phyloP scores from a whole-genome alignment of 2,329 filamentous ascomycete genomes.

The Fusarium armeniacum region DNA sequence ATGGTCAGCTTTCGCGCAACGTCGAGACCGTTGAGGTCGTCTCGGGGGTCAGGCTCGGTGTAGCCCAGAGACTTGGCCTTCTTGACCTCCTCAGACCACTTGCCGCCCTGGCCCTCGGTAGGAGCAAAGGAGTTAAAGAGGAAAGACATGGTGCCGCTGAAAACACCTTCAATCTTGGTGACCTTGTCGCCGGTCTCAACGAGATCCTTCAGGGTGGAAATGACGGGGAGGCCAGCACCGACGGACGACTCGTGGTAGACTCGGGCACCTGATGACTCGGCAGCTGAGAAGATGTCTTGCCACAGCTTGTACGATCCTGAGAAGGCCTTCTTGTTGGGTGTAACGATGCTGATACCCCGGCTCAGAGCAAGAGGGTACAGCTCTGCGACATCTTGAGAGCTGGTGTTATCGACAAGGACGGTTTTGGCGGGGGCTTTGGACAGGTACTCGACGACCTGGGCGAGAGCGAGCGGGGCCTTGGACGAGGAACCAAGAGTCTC shows the following conservation, averaged over 20 bases:
- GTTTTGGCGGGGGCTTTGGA: constrained; percentile 81
- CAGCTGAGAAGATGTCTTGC: constrained; percentile 86
- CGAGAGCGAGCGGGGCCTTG: constrained; percentile 74
- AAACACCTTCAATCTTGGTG: constrained; percentile 94
- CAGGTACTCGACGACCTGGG: constrained; percentile 83
- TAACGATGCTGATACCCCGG: constrained; percentile 90
- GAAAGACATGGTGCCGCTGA: constrained; percentile 98
- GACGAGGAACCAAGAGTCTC: constrained; percentile 74
- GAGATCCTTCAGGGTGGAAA: constrained; percentile 94
- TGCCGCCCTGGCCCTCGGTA: constrained; percentile 77
- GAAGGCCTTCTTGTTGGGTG: constrained; percentile 99
- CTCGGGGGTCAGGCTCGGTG: constrained; percentile 88
- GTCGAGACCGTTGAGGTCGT: constrained; percentile 88
- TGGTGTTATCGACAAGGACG: constrained; percentile 95
- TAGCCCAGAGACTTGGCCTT: constrained; percentile 95
- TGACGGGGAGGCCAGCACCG: constrained; percentile 91
- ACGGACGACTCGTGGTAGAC: constrained; percentile 97
- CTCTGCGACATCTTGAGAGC: constrained; percentile 86
- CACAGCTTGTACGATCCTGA: constrained; percentile 84
- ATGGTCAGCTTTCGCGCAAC: constrained; percentile 98
- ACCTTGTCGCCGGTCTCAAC: constrained; percentile 93
- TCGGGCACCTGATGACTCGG: constrained; percentile 78
- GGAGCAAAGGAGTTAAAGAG: constrained; percentile 98
- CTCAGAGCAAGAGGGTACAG: constrained; percentile 85
- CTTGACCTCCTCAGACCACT: constrained; percentile 91